A percentile compares a stretch with the other conserved stretches of the same genome.
These are phyloP conservation scores for Chlamydomonas urium DNA, from an alignment of 139 green algal species.

Conservation along the genomic window DNA sequence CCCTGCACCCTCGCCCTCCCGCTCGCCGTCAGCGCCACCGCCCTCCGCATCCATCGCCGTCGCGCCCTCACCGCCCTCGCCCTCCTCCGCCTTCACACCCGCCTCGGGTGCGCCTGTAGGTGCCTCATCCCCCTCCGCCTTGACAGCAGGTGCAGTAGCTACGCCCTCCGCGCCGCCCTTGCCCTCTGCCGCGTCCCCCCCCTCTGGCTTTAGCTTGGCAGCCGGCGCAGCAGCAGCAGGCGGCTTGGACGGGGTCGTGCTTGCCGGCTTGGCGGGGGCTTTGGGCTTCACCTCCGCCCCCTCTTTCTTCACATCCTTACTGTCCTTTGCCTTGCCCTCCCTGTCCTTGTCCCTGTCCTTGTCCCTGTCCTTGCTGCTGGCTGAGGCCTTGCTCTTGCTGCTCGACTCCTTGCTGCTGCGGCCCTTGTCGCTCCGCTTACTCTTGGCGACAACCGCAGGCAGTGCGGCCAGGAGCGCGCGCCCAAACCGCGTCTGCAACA, in stretches of 20 bases:
- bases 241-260: neutral
- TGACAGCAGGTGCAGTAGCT: too few species aligned
- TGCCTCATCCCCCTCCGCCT: too few species aligned
- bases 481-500: constrained; percentile 50
- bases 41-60: neutral
- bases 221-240: neutral
- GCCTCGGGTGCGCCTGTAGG: too few species aligned
- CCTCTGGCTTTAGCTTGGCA: neutral
- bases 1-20: too few species aligned
- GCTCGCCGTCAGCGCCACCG: too few species aligned
- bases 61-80: neutral
- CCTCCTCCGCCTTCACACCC: neutral
- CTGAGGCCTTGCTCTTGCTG: neutral
- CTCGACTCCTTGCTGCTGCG: neutral
- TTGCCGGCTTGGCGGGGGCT: neutral
- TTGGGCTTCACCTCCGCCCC: neutral
- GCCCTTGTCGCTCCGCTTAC: neutral
- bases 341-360: neutral
- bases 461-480: constrained; percentile 33
- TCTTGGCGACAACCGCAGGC: neutral
- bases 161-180: too few species aligned
- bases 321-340: neutral
- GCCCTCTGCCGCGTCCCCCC: too few species aligned
- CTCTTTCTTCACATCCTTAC: neutral
- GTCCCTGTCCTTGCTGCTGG: neutral